Evolutionary conservation across 768 basidiomycete genomes (phyloP).

Genomic region (Cyclocybe aegerita): DNA sequence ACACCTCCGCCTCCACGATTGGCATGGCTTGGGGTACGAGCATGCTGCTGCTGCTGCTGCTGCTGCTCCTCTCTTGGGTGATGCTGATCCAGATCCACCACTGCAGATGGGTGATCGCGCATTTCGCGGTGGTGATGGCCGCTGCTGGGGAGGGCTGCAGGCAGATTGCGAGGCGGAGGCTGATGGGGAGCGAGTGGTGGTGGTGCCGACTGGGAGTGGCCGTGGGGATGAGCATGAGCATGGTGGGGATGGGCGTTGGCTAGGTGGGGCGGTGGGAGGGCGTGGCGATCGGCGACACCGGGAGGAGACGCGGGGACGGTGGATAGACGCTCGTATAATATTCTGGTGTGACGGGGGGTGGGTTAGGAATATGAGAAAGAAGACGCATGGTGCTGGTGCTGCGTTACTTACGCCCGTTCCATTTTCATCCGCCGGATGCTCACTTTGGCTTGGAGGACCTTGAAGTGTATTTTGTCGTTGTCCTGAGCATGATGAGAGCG

Average conservation of each 20-base stretch:
- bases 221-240: slow-evolving; percentile 21
- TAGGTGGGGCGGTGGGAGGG: slow-evolving; percentile 28
- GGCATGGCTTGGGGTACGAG: slow-evolving; percentile 45
- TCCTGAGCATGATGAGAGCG: slow-evolving; percentile 69
- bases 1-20: slow-evolving; percentile 25
- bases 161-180: not conserved
- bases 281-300: slow-evolving; percentile 35
- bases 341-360: slow-evolving; percentile 31
- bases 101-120: slow-evolving; percentile 40
- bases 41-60: too few species aligned
- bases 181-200: not conserved
- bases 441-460: slow-evolving; percentile 75
- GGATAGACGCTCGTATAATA: slow-evolving; percentile 78
- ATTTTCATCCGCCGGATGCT: slow-evolving; percentile 86
- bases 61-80: not conserved
- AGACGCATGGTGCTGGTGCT: not conserved
- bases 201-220: not conserved
- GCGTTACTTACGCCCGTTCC: slow-evolving; percentile 75
- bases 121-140: slow-evolving; percentile 33
- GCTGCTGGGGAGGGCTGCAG: not conserved
- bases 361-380: slow-evolving; percentile 17
- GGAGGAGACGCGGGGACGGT: slow-evolving; percentile 58
- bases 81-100: slow-evolving; percentile 44
- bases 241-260: slow-evolving; percentile 24
- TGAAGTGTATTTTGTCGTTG: slow-evolving; percentile 85